phyloP scores from a whole-genome alignment of 1,139 yeast genomes.

The Meyerozyma elateridarum region DNA sequence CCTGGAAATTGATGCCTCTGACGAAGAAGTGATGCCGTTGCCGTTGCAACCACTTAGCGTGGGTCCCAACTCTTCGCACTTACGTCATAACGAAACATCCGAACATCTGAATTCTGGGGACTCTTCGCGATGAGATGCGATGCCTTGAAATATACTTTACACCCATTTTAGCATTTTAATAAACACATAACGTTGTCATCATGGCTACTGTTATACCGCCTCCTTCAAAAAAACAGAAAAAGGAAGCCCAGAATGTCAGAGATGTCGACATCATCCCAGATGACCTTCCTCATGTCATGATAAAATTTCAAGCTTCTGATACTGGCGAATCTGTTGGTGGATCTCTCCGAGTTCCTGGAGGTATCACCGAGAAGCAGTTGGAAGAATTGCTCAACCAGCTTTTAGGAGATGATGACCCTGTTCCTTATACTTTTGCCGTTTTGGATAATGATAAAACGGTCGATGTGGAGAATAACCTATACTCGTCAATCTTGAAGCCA shows the following conservation, averaged over 20 bases:
- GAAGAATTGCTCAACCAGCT: conserved; percentile 82
- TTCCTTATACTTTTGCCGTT: conserved; percentile 83
- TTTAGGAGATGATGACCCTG: conserved; percentile 73
- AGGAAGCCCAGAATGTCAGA: conserved; percentile 76
- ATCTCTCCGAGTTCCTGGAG: conserved; percentile 87
- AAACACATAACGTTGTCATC: conserved; percentile 5
- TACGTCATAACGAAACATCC: conserved; percentile 1
- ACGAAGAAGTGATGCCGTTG: conserved; percentile 1
- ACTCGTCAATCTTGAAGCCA: conserved; percentile 77
- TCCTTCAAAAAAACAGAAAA: conserved; percentile 83
- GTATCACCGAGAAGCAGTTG: conserved; percentile 76
- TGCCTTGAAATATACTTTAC: conserved; percentile 1
- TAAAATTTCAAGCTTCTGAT: conserved; percentile 89
- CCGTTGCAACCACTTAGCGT: not conserved
- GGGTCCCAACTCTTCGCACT: not conserved
- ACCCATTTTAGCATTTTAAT: conserved; percentile 4
- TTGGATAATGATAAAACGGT: conserved; percentile 43
- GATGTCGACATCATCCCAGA: conserved; percentile 71
- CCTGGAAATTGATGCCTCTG: conserved; percentile 4
- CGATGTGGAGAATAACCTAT: conserved; percentile 75
- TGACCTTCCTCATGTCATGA: conserved; percentile 81
- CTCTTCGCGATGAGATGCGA: conserved; percentile 13
- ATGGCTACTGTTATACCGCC: conserved; percentile 97
- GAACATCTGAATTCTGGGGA: not conserved
- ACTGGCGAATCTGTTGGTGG: conserved; percentile 89